Evolutionary conservation across 2,329 filamentous ascomycete species (phyloP), one percentile per base, ranked within the genome.

Genomic region (Ascochyta lentis): DNA sequence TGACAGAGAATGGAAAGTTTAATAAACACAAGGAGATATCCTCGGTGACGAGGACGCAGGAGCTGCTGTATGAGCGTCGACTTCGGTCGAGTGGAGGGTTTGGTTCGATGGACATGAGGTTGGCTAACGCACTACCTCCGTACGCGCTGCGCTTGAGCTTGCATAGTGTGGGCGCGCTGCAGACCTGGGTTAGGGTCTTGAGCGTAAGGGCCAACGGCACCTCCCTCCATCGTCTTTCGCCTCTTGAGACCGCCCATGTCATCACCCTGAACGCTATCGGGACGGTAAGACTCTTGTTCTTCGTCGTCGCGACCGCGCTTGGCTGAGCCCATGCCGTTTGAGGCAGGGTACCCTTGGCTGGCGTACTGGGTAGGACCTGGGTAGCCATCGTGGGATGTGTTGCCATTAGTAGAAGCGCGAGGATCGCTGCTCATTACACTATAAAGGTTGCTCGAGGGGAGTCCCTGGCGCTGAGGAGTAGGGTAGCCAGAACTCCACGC

Each of bases 371-470:
- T 58, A 23, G 89, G 83, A 15, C 86, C 83, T 31, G 85, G 84
- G 72, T 96, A 96, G 6, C 88, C 84, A 63, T 96, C 91, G 45
- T 83, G 83, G 19, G 83, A 78, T 12, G 85, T 77, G 27, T 81
- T 83, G n/a, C 89, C 89, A 64, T 91, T 91, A 10, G 86, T 76
- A 27, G 81, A 78, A 43, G 80, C 85, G 24, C 91, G 85, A 56
- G 91, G 89, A 71, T 91, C 92, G 38, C 89, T 93, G 73, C 89
- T 93, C 79, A 96, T 92, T 60, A 96, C 89, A 75, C 88, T 96
- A 82, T 96, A 96, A 46, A 96, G 80, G 71, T 87, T 96, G 80
- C 91, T 93, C 0, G 90, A 88, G 3, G 89, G 84, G 56, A 87
- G 82, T 39, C 80, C 79, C 54, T 83, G 80, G 38, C 92, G 88